These are phyloP conservation scores for Podila epicladia DNA, from an alignment of 192 early-diverging fungal genomes.

Conservation along the genomic window DNA sequence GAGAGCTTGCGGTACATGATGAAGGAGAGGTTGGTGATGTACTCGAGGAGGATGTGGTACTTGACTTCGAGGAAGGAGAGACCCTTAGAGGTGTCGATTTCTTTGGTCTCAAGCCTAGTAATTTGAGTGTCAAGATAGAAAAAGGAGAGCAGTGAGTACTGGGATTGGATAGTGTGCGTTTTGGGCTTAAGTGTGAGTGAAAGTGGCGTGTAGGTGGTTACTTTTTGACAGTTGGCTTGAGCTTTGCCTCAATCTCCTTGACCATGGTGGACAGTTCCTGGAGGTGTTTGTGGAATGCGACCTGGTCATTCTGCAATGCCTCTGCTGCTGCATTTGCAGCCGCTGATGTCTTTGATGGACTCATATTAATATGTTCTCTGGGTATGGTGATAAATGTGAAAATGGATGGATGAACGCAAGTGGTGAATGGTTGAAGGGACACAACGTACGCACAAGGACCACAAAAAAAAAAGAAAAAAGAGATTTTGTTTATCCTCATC, in stretches of 20 bases:
- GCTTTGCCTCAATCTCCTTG: conserved; percentile 54
- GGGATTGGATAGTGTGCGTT: not conserved
- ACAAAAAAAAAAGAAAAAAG: too few relatives aligned
- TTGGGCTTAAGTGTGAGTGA: not conserved
- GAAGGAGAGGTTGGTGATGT: conserved; percentile 83
- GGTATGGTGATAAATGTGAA: not conserved
- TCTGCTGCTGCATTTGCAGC: conserved; percentile 17
- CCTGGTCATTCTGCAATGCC: conserved; percentile 23
- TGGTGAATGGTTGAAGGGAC: not conserved
- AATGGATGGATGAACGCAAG: not conserved
- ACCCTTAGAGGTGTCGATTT: conserved; percentile 78
- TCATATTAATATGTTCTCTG: conserved; percentile 7
- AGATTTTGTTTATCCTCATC: too few relatives aligned
- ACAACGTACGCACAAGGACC: too few relatives aligned
- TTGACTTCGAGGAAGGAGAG: conserved; percentile 93
- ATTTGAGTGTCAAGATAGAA: not conserved
- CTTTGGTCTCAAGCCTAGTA: conserved; percentile 56
- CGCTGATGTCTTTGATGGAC: conserved; percentile 26
- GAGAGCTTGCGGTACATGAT: conserved; percentile 82
- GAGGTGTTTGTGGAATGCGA: conserved; percentile 48
- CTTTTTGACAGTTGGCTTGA: conserved; percentile 57
- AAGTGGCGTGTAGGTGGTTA: conserved; percentile 13
- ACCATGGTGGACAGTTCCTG: conserved; percentile 54
- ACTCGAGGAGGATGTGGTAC: conserved; percentile 86
- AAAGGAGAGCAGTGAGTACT: not conserved